Percentiles rank a stretch among this genome's conserved stretches.
Conservation (phyloP, 768 basidiomycete species). For the Russula lepida region DNA sequence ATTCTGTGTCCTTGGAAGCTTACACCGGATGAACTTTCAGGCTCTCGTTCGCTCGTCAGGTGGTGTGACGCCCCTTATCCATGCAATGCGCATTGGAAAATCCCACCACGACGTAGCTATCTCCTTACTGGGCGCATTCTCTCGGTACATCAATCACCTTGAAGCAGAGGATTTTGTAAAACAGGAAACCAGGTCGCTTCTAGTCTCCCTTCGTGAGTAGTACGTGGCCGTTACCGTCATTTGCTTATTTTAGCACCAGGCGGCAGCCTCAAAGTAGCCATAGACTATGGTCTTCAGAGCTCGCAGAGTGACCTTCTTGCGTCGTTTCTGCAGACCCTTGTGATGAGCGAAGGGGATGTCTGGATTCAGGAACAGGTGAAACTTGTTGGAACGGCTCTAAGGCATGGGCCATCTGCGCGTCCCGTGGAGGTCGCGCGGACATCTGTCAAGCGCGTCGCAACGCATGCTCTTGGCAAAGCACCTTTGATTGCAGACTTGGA, state of each 20-base stretch:
- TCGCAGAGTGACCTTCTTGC: constrained; percentile 80
- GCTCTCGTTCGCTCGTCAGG: constrained; percentile 80
- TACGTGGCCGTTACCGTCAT: not conserved
- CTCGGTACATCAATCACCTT: constrained; percentile 83
- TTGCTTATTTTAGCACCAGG: constrained; percentile 33
- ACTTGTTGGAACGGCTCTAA: constrained; percentile 61
- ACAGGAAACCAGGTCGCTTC: constrained; percentile 55
- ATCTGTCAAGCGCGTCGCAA: constrained; percentile 80
- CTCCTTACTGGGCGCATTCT: constrained; percentile 80
- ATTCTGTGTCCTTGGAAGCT: not conserved
- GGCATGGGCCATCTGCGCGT: constrained; percentile 53
- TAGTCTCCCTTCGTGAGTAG: constrained; percentile 71
- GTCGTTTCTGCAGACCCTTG: constrained; percentile 86
- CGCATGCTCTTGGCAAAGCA: constrained; percentile 73
- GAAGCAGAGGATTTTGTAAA: constrained; percentile 69
- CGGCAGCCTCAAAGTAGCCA: constrained; percentile 83
- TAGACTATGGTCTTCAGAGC: constrained; percentile 77
- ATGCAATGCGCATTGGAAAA: constrained; percentile 76
- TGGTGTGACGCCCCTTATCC: constrained; percentile 80
- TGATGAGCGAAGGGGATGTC: constrained; percentile 93
- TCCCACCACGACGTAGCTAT: constrained; percentile 80
- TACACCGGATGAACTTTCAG: constrained; percentile 28
- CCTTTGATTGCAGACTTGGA: constrained; percentile 74
- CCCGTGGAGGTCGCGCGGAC: constrained; percentile 70
- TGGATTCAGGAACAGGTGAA: constrained; percentile 74